Evolutionary conservation across 169 alveolate genomes (phyloP), one percentile per base, ranked within the genome.

Genomic region (Theileria orientalis): DNA sequence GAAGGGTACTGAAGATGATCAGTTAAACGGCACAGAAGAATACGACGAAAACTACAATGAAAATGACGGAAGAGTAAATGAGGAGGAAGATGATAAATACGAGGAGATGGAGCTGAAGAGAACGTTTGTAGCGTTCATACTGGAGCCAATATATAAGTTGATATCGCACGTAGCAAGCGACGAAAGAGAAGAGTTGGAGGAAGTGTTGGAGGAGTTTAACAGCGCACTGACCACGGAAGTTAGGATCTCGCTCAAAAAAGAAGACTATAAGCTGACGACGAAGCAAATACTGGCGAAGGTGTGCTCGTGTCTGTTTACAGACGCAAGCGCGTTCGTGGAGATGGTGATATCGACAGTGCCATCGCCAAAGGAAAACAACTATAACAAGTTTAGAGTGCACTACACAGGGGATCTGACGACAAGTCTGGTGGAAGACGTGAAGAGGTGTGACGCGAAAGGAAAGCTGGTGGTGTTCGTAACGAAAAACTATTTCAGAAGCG

Each of bases 141-240:
- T 98, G 67, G 98, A 96, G 71, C 99, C 99, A 7, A 90, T 98
- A 69, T 98, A 98, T 90, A 98, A 98, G 87, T 74, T 98, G 37
- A 86, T 97, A 54, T 94, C 97, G 0, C 97, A 94, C 86, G 91
- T 97, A 25, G 91, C 96, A 33, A 94, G 98, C 44, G 99, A 97
- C 83, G 99, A 98, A 75, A 95, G 93, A 76, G 98, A 93, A 29
- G 91, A 91, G 42, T 90, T 98, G 44, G 91, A 93, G 61, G 96
- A 94, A 0, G 87, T 97, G 60, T 87, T 95, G 51, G 87, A 83
- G 16, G 91, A 91, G 46, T 69, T 94, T 3, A n/a, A 21, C 49
- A 41, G 14, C 14, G 8, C 49, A 9, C 14, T 41, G 14, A 9
- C 14, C n/a, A n/a, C n/a, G n/a, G n/a, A n/a, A n/a, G n/a, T n/a